phyloP scores from a whole-genome alignment of 2,329 filamentous ascomycete genomes.

The Pseudodiploospora longispora region DNA sequence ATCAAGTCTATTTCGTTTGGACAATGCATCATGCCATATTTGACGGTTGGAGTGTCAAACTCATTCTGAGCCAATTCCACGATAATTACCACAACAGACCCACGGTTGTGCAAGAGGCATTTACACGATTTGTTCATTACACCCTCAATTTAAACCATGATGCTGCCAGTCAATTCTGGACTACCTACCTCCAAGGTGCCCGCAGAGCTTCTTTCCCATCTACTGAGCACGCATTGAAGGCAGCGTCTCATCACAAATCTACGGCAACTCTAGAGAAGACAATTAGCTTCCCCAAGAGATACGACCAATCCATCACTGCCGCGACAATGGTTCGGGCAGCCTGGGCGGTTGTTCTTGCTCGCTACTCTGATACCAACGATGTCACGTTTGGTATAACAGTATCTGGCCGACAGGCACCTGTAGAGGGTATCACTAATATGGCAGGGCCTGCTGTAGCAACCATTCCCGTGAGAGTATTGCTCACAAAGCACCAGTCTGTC shows the following conservation, averaged over 20 bases:
- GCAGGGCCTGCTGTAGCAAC: constrained; percentile 10
- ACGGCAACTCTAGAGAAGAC: background rate
- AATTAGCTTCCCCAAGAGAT: background rate
- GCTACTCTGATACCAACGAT: background rate
- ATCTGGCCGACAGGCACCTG: constrained; percentile 7
- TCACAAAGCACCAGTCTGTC: constrained; percentile 4
- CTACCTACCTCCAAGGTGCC: constrained; percentile 3
- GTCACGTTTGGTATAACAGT: constrained; percentile 4
- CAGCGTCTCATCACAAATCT: background rate
- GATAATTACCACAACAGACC: constrained; percentile 1
- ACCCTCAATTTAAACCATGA: constrained; percentile 1
- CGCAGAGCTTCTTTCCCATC: constrained; percentile 5
- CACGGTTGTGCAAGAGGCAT: background rate
- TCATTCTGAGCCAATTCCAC: background rate
- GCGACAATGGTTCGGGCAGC: constrained; percentile 1
- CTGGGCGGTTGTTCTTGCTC: constrained; percentile 1
- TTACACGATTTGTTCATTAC: constrained; percentile 6
- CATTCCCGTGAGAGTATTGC: constrained; percentile 8
- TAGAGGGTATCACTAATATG: constrained; percentile 8
- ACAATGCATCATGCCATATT: constrained; percentile 17
- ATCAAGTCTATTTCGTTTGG: constrained; percentile 13
- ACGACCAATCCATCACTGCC: background rate
- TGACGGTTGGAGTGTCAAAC: constrained; percentile 13
- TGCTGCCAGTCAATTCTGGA: constrained; percentile 4
- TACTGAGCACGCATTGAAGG: background rate